Evolutionary conservation across 257 asterid species (phyloP).

Genomic region (Pogostemon cablin): DNA sequence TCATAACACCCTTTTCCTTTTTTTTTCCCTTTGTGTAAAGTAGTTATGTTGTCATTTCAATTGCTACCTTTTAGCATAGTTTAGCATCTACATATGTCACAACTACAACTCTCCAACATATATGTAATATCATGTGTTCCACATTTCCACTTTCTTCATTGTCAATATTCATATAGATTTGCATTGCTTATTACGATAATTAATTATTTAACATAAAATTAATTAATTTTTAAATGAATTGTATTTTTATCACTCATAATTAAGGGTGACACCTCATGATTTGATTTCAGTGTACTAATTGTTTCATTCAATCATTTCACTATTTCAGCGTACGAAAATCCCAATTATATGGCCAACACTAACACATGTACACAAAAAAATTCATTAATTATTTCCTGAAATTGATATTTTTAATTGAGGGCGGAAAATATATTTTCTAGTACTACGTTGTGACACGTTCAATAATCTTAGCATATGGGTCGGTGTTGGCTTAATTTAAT

Average conservation of each 20-base stretch:
- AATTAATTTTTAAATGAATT: no score
- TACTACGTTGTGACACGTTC: background rate
- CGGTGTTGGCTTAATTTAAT: background rate
- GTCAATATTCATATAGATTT: background rate
- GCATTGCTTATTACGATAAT: background rate
- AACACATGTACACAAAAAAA: no score
- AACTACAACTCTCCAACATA: background rate
- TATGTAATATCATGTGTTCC: background rate
- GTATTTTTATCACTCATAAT: no score
- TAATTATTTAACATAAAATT: no score
- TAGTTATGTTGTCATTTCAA: slow-evolving; percentile 14
- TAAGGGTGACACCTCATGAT: no score
- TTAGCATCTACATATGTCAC: slow-evolving; percentile 16
- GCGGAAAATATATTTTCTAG: no score
- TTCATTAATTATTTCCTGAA: no score
- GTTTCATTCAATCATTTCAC: no score
- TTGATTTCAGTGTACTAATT: no score
- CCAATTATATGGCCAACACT: no score
- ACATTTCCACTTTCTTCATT: background rate
- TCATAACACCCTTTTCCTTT: background rate
- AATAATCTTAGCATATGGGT: background rate
- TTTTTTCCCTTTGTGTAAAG: background rate
- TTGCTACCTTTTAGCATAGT: slow-evolving; percentile 1
- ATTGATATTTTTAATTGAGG: no score
- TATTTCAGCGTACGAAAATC: no score